Percentiles rank a stretch among this genome's conserved stretches.
Conservation (phyloP, 176 grass and related monocot species). For the Zea luxurians region DNA sequence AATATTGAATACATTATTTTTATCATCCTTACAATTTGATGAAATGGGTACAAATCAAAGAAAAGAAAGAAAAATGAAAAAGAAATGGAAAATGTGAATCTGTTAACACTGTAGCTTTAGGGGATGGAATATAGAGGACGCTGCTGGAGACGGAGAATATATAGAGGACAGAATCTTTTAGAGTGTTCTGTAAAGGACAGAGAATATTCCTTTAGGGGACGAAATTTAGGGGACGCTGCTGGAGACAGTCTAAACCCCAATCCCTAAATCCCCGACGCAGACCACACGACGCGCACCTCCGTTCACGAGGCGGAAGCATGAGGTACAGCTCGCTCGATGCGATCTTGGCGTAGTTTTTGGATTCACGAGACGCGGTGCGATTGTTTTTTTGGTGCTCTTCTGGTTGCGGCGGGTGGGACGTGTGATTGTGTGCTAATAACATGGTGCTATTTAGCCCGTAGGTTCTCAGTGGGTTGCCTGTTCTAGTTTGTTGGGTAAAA, state of each 20-base stretch:
- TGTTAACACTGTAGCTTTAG: too few relatives aligned
- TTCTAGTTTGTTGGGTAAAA: neutral
- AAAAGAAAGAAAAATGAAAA: too few relatives aligned
- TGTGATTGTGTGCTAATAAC: neutral
- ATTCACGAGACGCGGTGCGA: neutral
- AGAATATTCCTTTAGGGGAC: too few relatives aligned
- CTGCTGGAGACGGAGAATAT: too few relatives aligned
- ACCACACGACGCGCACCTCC: neutral
- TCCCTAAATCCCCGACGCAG: conserved; percentile 20
- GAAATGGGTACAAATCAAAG: too few relatives aligned
- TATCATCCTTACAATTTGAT: too few relatives aligned
- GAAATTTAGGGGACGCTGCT: too few relatives aligned
- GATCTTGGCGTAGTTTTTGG: conserved; percentile 5
- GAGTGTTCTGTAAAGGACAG: too few relatives aligned
- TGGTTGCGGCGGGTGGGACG: neutral
- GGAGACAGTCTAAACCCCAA: conserved; percentile 8
- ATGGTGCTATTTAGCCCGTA: neutral
- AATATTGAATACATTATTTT: too few relatives aligned
- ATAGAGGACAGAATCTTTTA: too few relatives aligned
- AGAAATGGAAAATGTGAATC: too few relatives aligned
- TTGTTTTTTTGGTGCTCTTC: neutral
- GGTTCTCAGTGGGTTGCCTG: neutral
- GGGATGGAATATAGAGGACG: too few relatives aligned
- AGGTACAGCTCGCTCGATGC: conserved; percentile 22
- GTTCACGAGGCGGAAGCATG: conserved; percentile 33